Conservation (phyloP, 2,329 filamentous ascomycete species). For the Fusarium oligoseptatum region DNA sequence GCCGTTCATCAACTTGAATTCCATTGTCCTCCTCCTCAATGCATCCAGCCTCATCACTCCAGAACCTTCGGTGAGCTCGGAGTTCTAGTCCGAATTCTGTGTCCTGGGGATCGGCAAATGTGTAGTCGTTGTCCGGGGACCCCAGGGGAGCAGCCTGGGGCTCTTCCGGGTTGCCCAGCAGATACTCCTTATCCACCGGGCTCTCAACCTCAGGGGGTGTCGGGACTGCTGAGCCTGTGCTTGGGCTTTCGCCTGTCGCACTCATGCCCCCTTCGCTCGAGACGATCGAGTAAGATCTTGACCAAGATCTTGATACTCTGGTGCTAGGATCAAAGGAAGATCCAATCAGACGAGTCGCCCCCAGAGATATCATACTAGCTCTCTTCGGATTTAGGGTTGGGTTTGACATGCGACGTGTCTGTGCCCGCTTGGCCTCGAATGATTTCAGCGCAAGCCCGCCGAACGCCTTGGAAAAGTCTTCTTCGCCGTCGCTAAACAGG, state of each 20-base stretch:
- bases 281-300: slow-evolving; percentile 49
- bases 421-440: slow-evolving; percentile 46
- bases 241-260: slow-evolving; percentile 53
- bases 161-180: slow-evolving; percentile 38
- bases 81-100: slow-evolving; percentile 53
- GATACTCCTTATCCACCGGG: slow-evolving; percentile 47
- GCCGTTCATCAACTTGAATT: slow-evolving; percentile 40
- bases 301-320: slow-evolving; percentile 37
- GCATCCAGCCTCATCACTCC: slow-evolving; percentile 51
- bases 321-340: slow-evolving; percentile 28
- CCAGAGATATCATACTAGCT: slow-evolving; percentile 40
- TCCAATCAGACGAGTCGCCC: slow-evolving; percentile 39
- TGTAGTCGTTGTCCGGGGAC: slow-evolving; percentile 48
- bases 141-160: slow-evolving; percentile 38
- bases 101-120: slow-evolving; percentile 48
- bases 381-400: slow-evolving; percentile 39
- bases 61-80: slow-evolving; percentile 52
- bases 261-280: slow-evolving; percentile 55
- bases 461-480: slow-evolving; percentile 50
- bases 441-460: slow-evolving; percentile 54
- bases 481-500: slow-evolving; percentile 42
- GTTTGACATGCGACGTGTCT: slow-evolving; percentile 38
- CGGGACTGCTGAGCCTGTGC: slow-evolving; percentile 51
- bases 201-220: slow-evolving; percentile 56
- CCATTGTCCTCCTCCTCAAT: slow-evolving; percentile 55